Percentiles rank a stretch among this genome's conserved stretches.
These are phyloP conservation scores for Saccharomyces pastorianus DNA, from an alignment of 1,139 yeast genomes.

Conservation along the genomic window DNA sequence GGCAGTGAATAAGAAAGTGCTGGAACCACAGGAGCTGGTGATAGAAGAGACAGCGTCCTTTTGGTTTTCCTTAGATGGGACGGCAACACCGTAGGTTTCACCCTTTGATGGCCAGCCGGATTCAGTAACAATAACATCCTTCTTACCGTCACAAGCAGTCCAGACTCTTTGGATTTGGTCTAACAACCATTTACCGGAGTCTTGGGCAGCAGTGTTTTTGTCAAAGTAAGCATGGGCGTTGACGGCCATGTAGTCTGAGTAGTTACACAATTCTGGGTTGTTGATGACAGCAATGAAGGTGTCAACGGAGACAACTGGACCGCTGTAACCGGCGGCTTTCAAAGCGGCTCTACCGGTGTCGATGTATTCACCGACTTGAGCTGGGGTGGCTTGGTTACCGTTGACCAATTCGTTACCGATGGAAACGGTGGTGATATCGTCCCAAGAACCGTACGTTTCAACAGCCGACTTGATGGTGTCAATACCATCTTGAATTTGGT, in stretches of 20 bases:
- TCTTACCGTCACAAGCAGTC: constrained; percentile 54
- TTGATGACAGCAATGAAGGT: constrained; percentile 65
- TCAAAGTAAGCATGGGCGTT: constrained; percentile 80
- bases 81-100: constrained; percentile 54
- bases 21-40: constrained; percentile 44
- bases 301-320: constrained; percentile 70
- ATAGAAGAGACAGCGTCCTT: constrained; percentile 51
- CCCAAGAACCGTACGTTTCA: constrained; percentile 53
- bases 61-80: constrained; percentile 62
- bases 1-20: constrained; percentile 59
- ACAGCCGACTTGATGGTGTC: constrained; percentile 49
- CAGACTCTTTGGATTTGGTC: constrained; percentile 59
- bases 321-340: constrained; percentile 55
- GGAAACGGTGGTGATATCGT: constrained; percentile 62
- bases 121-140: constrained; percentile 58
- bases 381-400: constrained; percentile 51
- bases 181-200: constrained; percentile 66
- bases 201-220: constrained; percentile 53
- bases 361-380: constrained; percentile 49
- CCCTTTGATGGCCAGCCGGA: constrained; percentile 81
- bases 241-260: constrained; percentile 72
- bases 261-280: constrained; percentile 63
- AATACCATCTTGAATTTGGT: constrained; percentile 46
- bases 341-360: constrained; percentile 52
- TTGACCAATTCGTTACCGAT: constrained; percentile 79